A percentile compares a stretch with the other conserved stretches of the same genome.
These are phyloP conservation scores for Evernia prunastri DNA, from an alignment of 495 filamentous ascomycete species.

Conservation along the genomic window DNA sequence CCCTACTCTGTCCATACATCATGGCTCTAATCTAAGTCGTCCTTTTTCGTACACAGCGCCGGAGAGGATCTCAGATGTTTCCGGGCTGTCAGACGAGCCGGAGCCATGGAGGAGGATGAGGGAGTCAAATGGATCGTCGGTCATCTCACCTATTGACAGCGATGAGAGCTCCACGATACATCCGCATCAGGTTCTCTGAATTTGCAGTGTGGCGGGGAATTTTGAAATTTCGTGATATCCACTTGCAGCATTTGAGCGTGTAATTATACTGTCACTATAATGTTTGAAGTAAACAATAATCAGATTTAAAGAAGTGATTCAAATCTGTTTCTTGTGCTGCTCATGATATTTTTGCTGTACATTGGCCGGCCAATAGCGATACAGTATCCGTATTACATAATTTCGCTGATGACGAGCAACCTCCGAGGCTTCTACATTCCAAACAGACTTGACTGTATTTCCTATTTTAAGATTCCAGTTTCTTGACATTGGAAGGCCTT, in stretches of 20 bases:
- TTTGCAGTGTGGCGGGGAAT: not conserved
- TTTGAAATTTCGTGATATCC: constrained; percentile 1
- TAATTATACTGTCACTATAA: not conserved
- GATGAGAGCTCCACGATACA: constrained; percentile 14
- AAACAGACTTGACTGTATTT: too few relatives aligned
- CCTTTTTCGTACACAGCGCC: constrained; percentile 15
- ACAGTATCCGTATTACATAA: not conserved
- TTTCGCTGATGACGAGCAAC: too few relatives aligned
- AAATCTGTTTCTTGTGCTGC: not conserved
- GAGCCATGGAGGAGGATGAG: constrained; percentile 13
- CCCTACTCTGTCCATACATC: constrained; percentile 14
- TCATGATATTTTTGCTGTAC: not conserved
- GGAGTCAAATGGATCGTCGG: constrained; percentile 8
- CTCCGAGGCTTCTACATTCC: too few relatives aligned
- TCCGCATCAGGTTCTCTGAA: constrained; percentile 22
- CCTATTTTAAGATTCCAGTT: too few relatives aligned
- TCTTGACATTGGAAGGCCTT: not conserved
- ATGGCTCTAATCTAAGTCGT: constrained; percentile 11
- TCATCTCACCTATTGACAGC: constrained; percentile 11
- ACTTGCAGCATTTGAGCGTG: constrained; percentile 4
- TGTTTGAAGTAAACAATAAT: not conserved
- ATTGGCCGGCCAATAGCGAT: not conserved
- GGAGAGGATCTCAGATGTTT: constrained; percentile 14
- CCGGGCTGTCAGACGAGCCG: constrained; percentile 6
- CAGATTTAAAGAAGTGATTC: not conserved